Evolutionary conservation across 768 basidiomycete genomes (phyloP).

Genomic region (Russula virescens): DNA sequence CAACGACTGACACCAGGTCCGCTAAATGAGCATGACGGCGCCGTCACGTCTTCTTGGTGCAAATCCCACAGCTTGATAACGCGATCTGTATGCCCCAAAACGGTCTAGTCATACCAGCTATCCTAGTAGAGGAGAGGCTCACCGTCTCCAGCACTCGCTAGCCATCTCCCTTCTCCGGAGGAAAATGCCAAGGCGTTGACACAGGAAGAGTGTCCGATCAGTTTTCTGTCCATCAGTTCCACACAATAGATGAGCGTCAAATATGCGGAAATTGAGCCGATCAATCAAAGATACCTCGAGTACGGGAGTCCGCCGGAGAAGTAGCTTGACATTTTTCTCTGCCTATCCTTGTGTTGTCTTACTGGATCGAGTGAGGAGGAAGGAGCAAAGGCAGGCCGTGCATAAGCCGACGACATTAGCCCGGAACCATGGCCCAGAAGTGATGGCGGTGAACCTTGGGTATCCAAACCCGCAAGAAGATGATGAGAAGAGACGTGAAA

Average conservation of each 20-base stretch:
- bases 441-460: neutral
- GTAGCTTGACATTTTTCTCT: constrained; percentile 3
- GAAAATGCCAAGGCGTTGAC: constrained; percentile 37
- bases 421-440: constrained; percentile 6
- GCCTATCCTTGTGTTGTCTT: constrained; percentile 9
- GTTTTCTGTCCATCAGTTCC: constrained; percentile 27
- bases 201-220: constrained; percentile 34
- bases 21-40: constrained; percentile 28
- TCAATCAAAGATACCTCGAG: constrained; percentile 9
- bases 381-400: neutral
- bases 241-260: neutral
- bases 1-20: constrained; percentile 29
- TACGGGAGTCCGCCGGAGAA: constrained; percentile 13
- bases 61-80: constrained; percentile 35
- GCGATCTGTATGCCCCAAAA: constrained; percentile 27
- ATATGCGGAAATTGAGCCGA: neutral
- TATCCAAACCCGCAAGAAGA: neutral
- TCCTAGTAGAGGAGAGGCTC: neutral
- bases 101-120: neutral
- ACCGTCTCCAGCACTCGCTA: constrained; percentile 39
- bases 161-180: constrained; percentile 33
- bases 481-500: neutral
- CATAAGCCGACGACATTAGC: constrained; percentile 13
- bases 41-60: constrained; percentile 29
- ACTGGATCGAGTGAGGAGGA: constrained; percentile 1